Base-by-base conservation (phyloP, 73 alveolate species). In the Tetrahymena borealis region DNA sequence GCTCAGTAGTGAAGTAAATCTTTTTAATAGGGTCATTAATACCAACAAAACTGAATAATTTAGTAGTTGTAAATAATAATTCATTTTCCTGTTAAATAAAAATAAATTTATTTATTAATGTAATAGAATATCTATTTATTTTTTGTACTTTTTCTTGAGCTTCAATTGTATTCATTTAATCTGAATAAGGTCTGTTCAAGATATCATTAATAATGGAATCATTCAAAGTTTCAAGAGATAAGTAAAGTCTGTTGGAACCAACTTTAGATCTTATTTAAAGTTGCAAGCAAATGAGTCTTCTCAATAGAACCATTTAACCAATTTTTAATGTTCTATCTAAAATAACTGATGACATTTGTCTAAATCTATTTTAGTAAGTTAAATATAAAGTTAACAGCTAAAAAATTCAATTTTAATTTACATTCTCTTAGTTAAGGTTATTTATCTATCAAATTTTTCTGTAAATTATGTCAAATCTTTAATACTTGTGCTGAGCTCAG, bases 231-330 rank as follows among this genome's bases (percentile, higher is more conserved):
- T 93, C 95, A 33, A 93, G 85, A 15, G 90, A 39, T 39, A 93
- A 37, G 36, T 32, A 93, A 31, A 85, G 40, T 90, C 78, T 93
- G n/a, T 91, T 79, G 42, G 95, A 93, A 7, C 95, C 95, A 20
- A 93, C 95, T 16, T 93, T 93, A 6, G 95, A 93, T 13, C 79
- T 93, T 92, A 93, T 93, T 35, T 79, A 33, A 12, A 93, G 31
- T 18, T 60, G 40, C 33, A 93, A 93, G 39, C 91, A 38, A 38
- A 93, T 93, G 0, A 93, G 36, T 93, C 91, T 93, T 40, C 95
- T 93, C 28, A 93, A 85, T 39, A 78, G 78, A 11, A 85, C 91
- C 33, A 36, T 39, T 90, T 93, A 41, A 11, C 95, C 95, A 39
- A 93, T 93, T 78, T 93, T 60, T 40, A 79, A 33, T 11, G 79